phyloP scores from a whole-genome alignment of 2,329 filamentous ascomycete species.

The Beauveria pseudobassiana region DNA sequence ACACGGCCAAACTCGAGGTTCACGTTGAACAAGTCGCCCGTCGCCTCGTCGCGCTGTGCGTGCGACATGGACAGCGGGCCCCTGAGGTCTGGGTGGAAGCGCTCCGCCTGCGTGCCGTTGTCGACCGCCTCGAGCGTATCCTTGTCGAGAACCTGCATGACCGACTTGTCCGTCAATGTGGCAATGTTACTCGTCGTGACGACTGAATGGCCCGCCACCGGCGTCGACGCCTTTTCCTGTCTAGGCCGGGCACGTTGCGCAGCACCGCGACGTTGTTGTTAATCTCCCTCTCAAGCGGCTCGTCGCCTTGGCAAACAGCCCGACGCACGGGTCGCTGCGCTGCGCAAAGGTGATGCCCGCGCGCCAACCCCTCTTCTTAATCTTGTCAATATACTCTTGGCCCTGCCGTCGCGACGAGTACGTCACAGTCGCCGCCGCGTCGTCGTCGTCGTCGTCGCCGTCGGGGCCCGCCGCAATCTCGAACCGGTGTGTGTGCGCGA shows the following conservation, averaged over 20 bases:
- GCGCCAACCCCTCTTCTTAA: constrained; percentile 46
- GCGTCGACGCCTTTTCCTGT: background rate
- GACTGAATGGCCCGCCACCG: constrained; percentile 20
- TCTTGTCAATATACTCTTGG: constrained; percentile 33
- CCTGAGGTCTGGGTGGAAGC: constrained; percentile 56
- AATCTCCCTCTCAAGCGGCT: constrained; percentile 36
- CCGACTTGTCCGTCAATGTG: constrained; percentile 36
- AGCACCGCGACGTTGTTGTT: constrained; percentile 53
- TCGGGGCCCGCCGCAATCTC: constrained; percentile 39
- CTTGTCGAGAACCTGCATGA: constrained; percentile 54
- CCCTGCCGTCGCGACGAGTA: constrained; percentile 58
- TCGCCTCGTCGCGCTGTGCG: constrained; percentile 56
- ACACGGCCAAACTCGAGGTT: constrained; percentile 53
- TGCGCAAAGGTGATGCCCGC: constrained; percentile 54
- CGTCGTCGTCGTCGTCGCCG: too few species aligned
- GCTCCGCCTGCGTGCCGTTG: constrained; percentile 41
- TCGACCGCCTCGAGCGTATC: constrained; percentile 61
- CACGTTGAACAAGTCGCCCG: constrained; percentile 67
- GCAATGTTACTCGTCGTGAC: constrained; percentile 15
- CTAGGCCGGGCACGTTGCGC: constrained; percentile 23
- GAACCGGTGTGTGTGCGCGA: constrained; percentile 59
- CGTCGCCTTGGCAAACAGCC: constrained; percentile 59
- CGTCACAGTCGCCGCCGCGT: background rate
- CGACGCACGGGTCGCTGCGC: constrained; percentile 59
- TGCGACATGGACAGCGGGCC: constrained; percentile 60